Base-by-base conservation (phyloP, 257 asterid genomes). In the Rhazya stricta region DNA sequence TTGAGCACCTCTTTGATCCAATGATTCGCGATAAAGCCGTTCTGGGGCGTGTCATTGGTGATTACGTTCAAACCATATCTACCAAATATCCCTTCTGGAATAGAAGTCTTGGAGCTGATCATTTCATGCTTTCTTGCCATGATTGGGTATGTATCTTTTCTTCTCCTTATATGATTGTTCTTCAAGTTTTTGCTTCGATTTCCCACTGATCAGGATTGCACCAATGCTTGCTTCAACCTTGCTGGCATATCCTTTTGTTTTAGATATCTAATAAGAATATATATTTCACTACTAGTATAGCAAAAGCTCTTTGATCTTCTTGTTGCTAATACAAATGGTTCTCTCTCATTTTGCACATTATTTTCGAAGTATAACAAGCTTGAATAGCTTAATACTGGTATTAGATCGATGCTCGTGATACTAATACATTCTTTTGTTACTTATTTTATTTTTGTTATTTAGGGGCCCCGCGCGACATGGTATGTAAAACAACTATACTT, bases 61-160 rank as follows among this genome's bases (percentile, higher is more conserved):
- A 89, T 71, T 89, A 89, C 71, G 83, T 85, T 10, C 84, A 61
- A 1, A 34, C 79, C 0, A 25, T 91, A 13, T 89, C 97, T 1
- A 27, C 86, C 18, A 87, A 81, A 43, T 89, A 94, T 74, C 90
- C 93, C 45, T 91, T 86, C 46, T 94, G 98, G 98, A 94, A 94
- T 66, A 80, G 77, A 45, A 91, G 88, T 50, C 89, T 78, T 19
- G 96, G 98, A 1, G 89, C 94, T 16, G 96, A 93, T 79, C 97
- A 93, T 77, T 86, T 90, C 89, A 91, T 93, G 97, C 84, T 93
- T 42, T 90, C 98, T n/a, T 93, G 97, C 50, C 98, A 93, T 63
- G 97, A 93, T 57, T 93, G 98, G 97, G 98, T 91, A 91, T 84
- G 71, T 86, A 91, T 54, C 73, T 88, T 32, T 56, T 56, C 3